A percentile compares a stretch with the other conserved stretches of the same genome.
These are phyloP conservation scores for Lavandula angustifolia DNA, from an alignment of 257 asterid species.

Conservation along the genomic window DNA sequence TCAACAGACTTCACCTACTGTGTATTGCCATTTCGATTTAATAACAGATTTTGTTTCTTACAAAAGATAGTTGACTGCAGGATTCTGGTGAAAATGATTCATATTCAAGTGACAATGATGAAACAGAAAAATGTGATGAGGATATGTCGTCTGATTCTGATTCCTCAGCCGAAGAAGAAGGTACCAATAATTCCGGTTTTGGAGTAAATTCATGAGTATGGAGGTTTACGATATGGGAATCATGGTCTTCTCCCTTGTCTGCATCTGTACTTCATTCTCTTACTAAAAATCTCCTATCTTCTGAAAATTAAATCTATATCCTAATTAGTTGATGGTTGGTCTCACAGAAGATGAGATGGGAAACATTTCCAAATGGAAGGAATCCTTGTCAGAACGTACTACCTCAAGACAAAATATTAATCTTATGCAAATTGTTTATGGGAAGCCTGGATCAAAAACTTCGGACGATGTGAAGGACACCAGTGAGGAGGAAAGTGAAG, in stretches of 20 bases:
- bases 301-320: slow-evolving; percentile 4
- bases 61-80: slow-evolving; percentile 36
- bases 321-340: slow-evolving; percentile 31
- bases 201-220: slow-evolving; percentile 1
- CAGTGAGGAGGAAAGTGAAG: slow-evolving; percentile 64
- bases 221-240: slow-evolving; percentile 22
- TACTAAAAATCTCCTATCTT: background rate
- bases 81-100: slow-evolving; percentile 57
- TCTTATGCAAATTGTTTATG: slow-evolving; percentile 91
- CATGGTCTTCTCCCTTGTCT: background rate
- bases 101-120: slow-evolving; percentile 37
- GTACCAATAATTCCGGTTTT: slow-evolving; percentile 34
- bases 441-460: slow-evolving; percentile 52
- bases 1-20: background rate
- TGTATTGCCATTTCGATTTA: background rate
- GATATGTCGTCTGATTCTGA: slow-evolving; percentile 38
- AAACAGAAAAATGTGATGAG: slow-evolving; percentile 36
- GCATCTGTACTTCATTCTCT: slow-evolving; percentile 1
- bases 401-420: slow-evolving; percentile 55
- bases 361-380: slow-evolving; percentile 85
- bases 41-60: background rate
- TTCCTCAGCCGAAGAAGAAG: slow-evolving; percentile 51
- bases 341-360: slow-evolving; percentile 61
- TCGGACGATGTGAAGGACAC: slow-evolving; percentile 37
- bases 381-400: slow-evolving; percentile 67